These are phyloP conservation scores for Drechslerella coelobrocha DNA, from an alignment of 2,329 filamentous ascomycete genomes.

Conservation along the genomic window DNA sequence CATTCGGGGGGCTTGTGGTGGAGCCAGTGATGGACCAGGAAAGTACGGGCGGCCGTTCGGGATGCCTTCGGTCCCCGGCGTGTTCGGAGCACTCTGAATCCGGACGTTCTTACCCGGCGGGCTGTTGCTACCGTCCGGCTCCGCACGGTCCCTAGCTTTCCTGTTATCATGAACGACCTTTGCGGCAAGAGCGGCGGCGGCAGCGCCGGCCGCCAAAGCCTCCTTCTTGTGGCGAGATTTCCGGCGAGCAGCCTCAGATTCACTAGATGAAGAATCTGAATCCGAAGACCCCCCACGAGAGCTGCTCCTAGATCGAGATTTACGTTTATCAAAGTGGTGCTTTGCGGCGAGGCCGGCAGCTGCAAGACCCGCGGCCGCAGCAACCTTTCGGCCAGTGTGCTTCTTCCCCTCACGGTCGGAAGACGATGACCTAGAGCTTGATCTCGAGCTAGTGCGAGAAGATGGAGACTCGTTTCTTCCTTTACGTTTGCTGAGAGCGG, in stretches of 20 bases:
- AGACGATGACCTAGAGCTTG: conserved; percentile 37
- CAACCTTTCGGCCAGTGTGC: conserved; percentile 39
- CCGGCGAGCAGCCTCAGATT: conserved; percentile 34
- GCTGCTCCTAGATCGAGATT: conserved; percentile 23
- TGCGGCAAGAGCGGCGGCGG: conserved; percentile 45
- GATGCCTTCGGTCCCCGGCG: conserved; percentile 31
- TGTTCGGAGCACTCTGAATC: conserved; percentile 47
- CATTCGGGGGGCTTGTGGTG: conserved; percentile 38
- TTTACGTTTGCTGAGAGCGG: conserved; percentile 18
- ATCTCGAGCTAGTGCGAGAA: conserved; percentile 38
- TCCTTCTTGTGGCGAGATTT: conserved; percentile 46
- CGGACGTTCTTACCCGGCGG: conserved; percentile 41
- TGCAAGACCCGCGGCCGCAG: conserved; percentile 27
- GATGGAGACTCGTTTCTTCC: conserved; percentile 33
- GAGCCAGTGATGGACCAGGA: background rate
- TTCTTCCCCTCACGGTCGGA: conserved; percentile 47
- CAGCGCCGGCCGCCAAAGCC: conserved; percentile 42
- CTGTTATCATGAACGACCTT: conserved; percentile 49
- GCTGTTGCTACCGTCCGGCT: conserved; percentile 31
- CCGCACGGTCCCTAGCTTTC: conserved; percentile 34
- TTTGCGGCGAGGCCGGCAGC: conserved; percentile 46
- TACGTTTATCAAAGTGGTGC: conserved; percentile 43
- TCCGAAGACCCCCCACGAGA: conserved; percentile 26
- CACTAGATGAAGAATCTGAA: conserved; percentile 15
- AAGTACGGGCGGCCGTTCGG: conserved; percentile 31